Evolutionary conservation across 208 protist genomes (phyloP).

Genomic region (Zelonia costaricensis): DNA sequence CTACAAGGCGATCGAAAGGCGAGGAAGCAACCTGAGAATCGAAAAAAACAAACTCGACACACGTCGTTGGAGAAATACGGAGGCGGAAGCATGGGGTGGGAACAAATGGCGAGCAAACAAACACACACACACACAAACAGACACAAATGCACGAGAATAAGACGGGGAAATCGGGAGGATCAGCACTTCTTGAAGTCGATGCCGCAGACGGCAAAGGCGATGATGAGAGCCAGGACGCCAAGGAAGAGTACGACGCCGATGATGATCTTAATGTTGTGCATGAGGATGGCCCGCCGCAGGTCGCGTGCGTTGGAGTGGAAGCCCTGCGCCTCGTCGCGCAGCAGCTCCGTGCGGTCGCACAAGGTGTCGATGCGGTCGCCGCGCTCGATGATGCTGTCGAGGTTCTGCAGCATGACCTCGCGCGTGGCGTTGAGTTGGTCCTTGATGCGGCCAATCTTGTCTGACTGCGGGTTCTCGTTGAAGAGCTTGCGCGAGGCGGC

Average conservation of each 20-base stretch:
- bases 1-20: no score
- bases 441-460: slow-evolving; percentile 76
- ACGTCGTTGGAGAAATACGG: no score
- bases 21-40: no score
- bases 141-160: slow-evolving; percentile 13
- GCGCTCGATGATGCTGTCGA: slow-evolving; percentile 80
- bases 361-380: slow-evolving; percentile 85
- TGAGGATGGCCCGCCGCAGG: slow-evolving; percentile 57
- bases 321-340: slow-evolving; percentile 62
- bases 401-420: slow-evolving; percentile 83
- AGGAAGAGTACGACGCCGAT: slow-evolving; percentile 58
- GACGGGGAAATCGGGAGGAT: neutral
- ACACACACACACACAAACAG: neutral
- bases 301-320: slow-evolving; percentile 58
- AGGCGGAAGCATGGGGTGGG: no score
- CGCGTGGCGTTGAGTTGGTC: slow-evolving; percentile 73
- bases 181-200: slow-evolving; percentile 77
- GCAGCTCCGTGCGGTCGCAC: slow-evolving; percentile 73
- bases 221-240: slow-evolving; percentile 54
- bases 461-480: slow-evolving; percentile 68
- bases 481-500: slow-evolving; percentile 33
- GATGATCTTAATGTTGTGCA: slow-evolving; percentile 70
- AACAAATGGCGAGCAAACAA: no score
- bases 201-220: slow-evolving; percentile 62
- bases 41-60: no score